Percentiles rank a stretch among this genome's conserved stretches.
These are phyloP conservation scores for Globisporangium perplexum DNA, from an alignment of 352 stramenopile genomes.

Conservation along the genomic window DNA sequence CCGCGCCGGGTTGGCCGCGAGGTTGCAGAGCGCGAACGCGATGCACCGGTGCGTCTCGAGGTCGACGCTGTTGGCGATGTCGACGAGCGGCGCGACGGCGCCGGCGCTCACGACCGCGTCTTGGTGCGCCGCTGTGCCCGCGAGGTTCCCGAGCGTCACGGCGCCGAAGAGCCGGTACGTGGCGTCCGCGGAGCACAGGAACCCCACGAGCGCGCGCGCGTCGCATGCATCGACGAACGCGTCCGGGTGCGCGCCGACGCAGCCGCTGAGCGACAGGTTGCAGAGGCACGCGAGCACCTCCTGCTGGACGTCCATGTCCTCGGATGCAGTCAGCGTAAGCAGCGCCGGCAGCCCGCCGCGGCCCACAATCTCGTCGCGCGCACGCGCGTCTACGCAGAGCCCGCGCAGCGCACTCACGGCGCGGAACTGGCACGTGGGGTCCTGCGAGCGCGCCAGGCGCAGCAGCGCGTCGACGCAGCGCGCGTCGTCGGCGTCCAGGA, in stretches of 20 bases:
- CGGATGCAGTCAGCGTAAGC: constrained; percentile 86
- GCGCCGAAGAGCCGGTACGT: constrained; percentile 95
- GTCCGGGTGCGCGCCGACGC: constrained; percentile 86
- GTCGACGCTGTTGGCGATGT: constrained; percentile 88
- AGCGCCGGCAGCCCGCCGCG: constrained; percentile 83
- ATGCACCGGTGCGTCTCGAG: constrained; percentile 95
- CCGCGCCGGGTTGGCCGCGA: constrained; percentile 84
- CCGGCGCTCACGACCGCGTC: constrained; percentile 80
- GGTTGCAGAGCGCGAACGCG: constrained; percentile 94
- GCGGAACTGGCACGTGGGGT: constrained; percentile 85
- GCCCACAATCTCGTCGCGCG: constrained; percentile 88
- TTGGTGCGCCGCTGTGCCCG: constrained; percentile 66
- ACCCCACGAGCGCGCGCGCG: constrained; percentile 89
- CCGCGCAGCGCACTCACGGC: constrained; percentile 90
- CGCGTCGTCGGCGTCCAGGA: constrained; percentile 48
- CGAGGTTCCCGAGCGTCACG: constrained; percentile 95
- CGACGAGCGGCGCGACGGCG: constrained; percentile 90
- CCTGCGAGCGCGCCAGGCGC: constrained; percentile 46
- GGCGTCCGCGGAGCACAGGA: constrained; percentile 93
- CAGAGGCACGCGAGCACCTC: constrained; percentile 96
- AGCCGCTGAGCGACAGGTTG: constrained; percentile 95
- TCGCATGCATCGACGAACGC: constrained; percentile 89
- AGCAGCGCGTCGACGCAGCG: constrained; percentile 54
- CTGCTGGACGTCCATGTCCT: constrained; percentile 94
- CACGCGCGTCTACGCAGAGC: constrained; percentile 83